phyloP scores from a whole-genome alignment of 2,329 filamentous ascomycete species.

The Cadophora malorum region DNA sequence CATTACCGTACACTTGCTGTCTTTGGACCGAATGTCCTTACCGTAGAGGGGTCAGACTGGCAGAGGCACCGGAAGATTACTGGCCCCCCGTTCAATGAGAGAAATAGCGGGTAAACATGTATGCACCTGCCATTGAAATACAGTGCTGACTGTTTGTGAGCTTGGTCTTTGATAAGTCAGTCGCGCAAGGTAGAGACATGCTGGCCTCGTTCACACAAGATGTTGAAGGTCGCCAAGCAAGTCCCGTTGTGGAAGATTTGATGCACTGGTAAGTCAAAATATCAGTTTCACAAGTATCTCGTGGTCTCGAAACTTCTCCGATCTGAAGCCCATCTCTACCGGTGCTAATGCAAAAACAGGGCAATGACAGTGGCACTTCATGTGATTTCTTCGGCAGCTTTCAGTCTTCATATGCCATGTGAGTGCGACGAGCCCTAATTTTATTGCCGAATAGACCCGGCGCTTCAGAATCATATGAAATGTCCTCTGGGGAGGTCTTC shows the following conservation, averaged over 20 bases:
- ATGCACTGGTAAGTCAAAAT: slow-evolving; percentile 37
- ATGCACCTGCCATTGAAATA: not conserved
- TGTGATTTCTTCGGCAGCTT: slow-evolving; percentile 58
- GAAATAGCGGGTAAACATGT: slow-evolving; percentile 52
- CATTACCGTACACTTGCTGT: slow-evolving; percentile 39
- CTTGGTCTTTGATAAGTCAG: slow-evolving; percentile 48
- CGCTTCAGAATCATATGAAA: not conserved
- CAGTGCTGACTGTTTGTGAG: slow-evolving; percentile 31
- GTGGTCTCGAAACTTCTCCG: too few relatives aligned
- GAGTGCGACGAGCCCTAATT: not conserved
- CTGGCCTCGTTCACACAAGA: slow-evolving; percentile 38
- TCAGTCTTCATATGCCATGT: slow-evolving; percentile 40
- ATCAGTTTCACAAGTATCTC: not conserved
- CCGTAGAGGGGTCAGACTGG: slow-evolving; percentile 71
- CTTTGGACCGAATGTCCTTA: slow-evolving; percentile 70
- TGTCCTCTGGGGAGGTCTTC: not conserved
- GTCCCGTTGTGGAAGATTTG: slow-evolving; percentile 34
- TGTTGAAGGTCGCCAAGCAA: slow-evolving; percentile 22
- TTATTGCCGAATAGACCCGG: not conserved
- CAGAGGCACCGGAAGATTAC: slow-evolving; percentile 75
- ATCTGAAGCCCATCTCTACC: too few relatives aligned
- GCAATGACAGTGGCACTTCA: slow-evolving; percentile 58
- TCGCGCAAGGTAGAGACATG: slow-evolving; percentile 46
- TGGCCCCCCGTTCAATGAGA: slow-evolving; percentile 75
- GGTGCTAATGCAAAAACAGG: slow-evolving; percentile 27